Evolutionary conservation across 2,329 filamentous ascomycete genomes (phyloP), one percentile per base, ranked within the genome.

Genomic region (Apiospora sp.): DNA sequence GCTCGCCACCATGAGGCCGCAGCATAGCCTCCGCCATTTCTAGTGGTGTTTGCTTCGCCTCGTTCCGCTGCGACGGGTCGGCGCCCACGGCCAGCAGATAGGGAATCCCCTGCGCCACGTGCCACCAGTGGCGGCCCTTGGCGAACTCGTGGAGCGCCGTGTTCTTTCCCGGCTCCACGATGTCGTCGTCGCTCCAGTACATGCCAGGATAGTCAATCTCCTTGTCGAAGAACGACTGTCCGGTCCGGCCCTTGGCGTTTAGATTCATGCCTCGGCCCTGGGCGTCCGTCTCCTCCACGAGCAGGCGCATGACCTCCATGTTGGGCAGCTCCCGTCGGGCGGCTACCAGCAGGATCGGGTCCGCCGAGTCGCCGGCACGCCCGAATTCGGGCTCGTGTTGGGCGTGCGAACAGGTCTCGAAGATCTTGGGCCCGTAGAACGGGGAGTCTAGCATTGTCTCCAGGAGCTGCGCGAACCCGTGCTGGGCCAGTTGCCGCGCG

Each of bases 81-180:
- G 49, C 49, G 4, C 49, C 49, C 8, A 10, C 4, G 1, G 49
- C n/a, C n/a, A 70, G 16, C 16, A 70, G 12, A 19, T 44, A 70
- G 46, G 30, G 69, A 1, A 70, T 16, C 0, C 19, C 69, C 24
- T 61, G 49, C 14, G 16, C 49, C 3, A 58, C 69, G 1, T 70
- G 69, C 69, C 69, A 58, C 69, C 69, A 70, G 3, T 46, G 13
- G 2, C 3, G 30, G 1, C 69, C 49, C 37, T 70, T 64, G 8
- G 69, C 49, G 13, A 70, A 8, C n/a, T 70, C 49, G 22, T 70
- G 69, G 8, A 70, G 48, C 3, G 69, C 69, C n/a, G 49, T 64
- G 34, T 70, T 70, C 22, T 5, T 6, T 3, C 69, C 49, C 19
- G 34, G 12, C 14, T 30, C 12, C 1, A 30, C 4, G 2, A 4